A percentile compares a stretch with the other conserved stretches of the same genome.
These are phyloP conservation scores for Neofusicoccum parvum DNA, from an alignment of 2,329 filamentous ascomycete species.

Conservation along the genomic window DNA sequence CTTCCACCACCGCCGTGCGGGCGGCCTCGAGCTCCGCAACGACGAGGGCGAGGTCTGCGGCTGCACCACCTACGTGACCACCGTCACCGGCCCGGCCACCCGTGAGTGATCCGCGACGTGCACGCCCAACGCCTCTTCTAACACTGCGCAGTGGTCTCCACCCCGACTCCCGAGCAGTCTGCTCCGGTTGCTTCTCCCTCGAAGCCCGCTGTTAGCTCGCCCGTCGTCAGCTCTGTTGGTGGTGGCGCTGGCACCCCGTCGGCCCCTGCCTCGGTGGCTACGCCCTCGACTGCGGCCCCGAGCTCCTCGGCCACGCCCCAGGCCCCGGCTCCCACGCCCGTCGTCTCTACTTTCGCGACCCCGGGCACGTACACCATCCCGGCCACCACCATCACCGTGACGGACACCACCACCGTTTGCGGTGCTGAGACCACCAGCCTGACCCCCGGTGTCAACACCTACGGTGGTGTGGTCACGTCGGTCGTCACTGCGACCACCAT, in stretches of 20 bases:
- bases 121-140: background rate
- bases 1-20: slow-evolving; percentile 56
- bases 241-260: background rate
- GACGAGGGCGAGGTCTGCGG: slow-evolving; percentile 57
- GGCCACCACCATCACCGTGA: slow-evolving; percentile 70
- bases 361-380: slow-evolving; percentile 76
- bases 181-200: slow-evolving; percentile 1
- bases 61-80: slow-evolving; percentile 76
- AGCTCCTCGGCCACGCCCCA: slow-evolving; percentile 32
- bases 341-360: slow-evolving; percentile 59
- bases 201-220: background rate
- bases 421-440: slow-evolving; percentile 64
- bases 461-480: slow-evolving; percentile 72
- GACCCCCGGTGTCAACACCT: slow-evolving; percentile 66
- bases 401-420: slow-evolving; percentile 67
- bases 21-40: slow-evolving; percentile 37
- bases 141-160: background rate
- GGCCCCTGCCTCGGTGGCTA: background rate
- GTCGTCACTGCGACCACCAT: slow-evolving; percentile 68
- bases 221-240: background rate
- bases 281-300: slow-evolving; percentile 24
- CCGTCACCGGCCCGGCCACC: slow-evolving; percentile 67
- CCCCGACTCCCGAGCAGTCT: background rate
- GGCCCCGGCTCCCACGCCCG: slow-evolving; percentile 41
- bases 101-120: slow-evolving; percentile 48